Conservation (phyloP, 129 eudicot genomes). For the Tagetes erecta region DNA sequence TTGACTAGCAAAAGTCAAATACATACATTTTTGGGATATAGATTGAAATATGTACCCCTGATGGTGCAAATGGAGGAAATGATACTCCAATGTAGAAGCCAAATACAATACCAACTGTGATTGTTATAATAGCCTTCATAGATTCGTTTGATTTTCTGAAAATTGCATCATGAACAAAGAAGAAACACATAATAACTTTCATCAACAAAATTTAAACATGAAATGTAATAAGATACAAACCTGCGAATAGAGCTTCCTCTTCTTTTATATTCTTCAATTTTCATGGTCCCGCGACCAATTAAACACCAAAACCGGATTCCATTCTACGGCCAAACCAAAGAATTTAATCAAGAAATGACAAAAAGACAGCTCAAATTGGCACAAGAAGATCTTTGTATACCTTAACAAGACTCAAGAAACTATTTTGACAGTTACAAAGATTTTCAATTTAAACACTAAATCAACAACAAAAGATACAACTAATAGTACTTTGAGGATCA, state of each 20-base stretch:
- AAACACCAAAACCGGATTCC: conserved; percentile 18
- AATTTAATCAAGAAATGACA: conserved; percentile 32
- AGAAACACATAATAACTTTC: conserved; percentile 12
- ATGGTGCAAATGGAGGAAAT: conserved; percentile 51
- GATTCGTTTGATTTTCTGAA: conserved; percentile 59
- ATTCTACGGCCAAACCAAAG: conserved; percentile 34
- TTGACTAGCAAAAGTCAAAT: not conserved
- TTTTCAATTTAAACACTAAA: not conserved
- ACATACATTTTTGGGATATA: conserved; percentile 19
- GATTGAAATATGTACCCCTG: conserved; percentile 38
- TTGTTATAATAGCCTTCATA: conserved; percentile 51
- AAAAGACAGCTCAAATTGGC: conserved; percentile 25
- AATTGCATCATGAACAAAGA: conserved; percentile 32
- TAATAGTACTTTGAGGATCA: not conserved
- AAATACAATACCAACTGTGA: conserved; percentile 55
- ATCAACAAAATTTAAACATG: not conserved
- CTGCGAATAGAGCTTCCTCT: conserved; percentile 46
- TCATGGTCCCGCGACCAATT: conserved; percentile 23
- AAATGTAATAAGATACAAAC: conserved; percentile 26
- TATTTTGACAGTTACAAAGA: conserved; percentile 2
- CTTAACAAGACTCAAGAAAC: conserved; percentile 16
- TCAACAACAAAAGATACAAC: conserved; percentile 13
- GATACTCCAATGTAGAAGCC: conserved; percentile 82
- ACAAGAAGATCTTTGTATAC: conserved; percentile 20
- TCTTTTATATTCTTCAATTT: conserved; percentile 35